These are phyloP conservation scores for Phialemonium atrogriseum DNA, from an alignment of 2,329 filamentous ascomycete genomes.

Conservation along the genomic window DNA sequence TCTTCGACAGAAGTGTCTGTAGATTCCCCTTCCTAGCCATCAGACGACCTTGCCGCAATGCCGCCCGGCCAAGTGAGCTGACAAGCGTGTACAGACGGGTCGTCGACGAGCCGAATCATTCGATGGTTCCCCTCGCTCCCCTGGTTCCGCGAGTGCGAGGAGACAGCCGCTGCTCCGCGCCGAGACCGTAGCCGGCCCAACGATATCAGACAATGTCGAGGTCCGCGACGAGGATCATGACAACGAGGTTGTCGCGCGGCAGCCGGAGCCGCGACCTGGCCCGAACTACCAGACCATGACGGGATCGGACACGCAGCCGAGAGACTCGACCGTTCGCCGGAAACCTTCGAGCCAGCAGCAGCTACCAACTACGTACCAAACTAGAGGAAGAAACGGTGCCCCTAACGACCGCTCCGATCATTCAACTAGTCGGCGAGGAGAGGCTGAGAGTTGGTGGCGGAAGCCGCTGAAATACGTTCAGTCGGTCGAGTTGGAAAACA, in stretches of 20 bases:
- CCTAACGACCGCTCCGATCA: not conserved
- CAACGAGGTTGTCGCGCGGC: slow-evolving; percentile 12
- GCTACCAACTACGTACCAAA: slow-evolving; percentile 1
- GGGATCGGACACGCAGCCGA: slow-evolving; percentile 2
- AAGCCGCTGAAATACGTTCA: slow-evolving; percentile 39
- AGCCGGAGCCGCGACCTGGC: slow-evolving; percentile 10
- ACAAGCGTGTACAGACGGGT: slow-evolving; percentile 12
- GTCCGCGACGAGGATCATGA: slow-evolving; percentile 10
- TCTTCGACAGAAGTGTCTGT: slow-evolving; percentile 15
- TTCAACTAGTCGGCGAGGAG: slow-evolving; percentile 3
- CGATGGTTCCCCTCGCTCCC: slow-evolving; percentile 3
- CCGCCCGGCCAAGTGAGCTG: not conserved
- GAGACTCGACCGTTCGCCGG: not conserved
- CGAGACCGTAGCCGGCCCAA: not conserved
- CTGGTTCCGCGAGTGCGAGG: slow-evolving; percentile 8
- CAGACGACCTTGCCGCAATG: not conserved
- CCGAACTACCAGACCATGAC: slow-evolving; percentile 16
- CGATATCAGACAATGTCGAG: slow-evolving; percentile 9
- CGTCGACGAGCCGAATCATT: slow-evolving; percentile 19
- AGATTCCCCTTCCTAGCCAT: slow-evolving; percentile 2
- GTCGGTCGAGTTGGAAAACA: slow-evolving; percentile 74
- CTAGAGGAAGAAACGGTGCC: not conserved
- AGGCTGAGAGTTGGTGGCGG: slow-evolving; percentile 40
- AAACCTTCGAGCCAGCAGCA: slow-evolving; percentile 1
- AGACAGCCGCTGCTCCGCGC: slow-evolving; percentile 12